phyloP scores from a whole-genome alignment of 1,284 basidiomycete genomes.

The Gomphus sp. region DNA sequence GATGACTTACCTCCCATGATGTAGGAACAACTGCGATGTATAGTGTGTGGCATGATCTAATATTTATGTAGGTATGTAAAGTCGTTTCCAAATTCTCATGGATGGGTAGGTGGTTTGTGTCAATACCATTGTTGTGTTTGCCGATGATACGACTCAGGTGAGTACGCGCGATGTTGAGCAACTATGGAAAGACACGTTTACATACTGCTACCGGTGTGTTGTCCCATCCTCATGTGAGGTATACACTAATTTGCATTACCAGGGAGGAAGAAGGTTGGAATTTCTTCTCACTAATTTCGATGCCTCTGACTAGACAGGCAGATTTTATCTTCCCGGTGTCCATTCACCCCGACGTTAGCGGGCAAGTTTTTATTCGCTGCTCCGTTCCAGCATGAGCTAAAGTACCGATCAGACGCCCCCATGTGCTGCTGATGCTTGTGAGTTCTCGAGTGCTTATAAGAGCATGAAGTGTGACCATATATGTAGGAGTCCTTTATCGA shows the following conservation, averaged over 20 bases:
- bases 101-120: conserved; percentile 35
- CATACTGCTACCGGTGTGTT: conserved; percentile 52
- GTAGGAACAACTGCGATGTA: conserved; percentile 23
- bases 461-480: neutral
- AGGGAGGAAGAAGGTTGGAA: conserved; percentile 46
- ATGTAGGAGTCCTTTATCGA: conserved; percentile 66
- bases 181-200: conserved; percentile 70
- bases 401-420: conserved; percentile 27
- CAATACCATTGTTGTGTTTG: neutral
- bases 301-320: neutral
- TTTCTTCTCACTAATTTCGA: neutral
- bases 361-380: conserved; percentile 28
- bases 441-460: neutral
- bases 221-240: neutral
- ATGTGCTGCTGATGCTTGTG: conserved; percentile 65
- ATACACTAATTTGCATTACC: neutral
- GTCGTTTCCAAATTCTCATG: conserved; percentile 54
- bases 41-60: neutral
- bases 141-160: conserved; percentile 34
- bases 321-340: conserved; percentile 72
- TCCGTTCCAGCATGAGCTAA: neutral
- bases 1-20: conserved; percentile 69
- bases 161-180: conserved; percentile 60
- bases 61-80: conserved; percentile 50
- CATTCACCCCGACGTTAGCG: conserved; percentile 73